These are phyloP conservation scores for Didymella pomorum DNA, from an alignment of 2,329 filamentous ascomycete genomes.

Conservation along the genomic window DNA sequence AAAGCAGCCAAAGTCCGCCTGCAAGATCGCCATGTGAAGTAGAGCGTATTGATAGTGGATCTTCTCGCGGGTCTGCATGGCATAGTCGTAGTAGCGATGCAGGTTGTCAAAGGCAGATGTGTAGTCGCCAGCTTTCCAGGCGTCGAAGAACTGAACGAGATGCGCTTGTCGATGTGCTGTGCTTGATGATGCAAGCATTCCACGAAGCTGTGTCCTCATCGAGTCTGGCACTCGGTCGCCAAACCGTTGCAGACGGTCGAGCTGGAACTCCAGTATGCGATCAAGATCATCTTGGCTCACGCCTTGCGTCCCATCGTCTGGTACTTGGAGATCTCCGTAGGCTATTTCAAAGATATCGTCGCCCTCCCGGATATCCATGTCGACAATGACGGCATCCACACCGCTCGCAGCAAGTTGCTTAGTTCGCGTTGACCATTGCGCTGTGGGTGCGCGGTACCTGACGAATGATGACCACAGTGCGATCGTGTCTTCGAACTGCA, in stretches of 20 bases:
- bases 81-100: slow-evolving; percentile 96
- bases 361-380: slow-evolving; percentile 63
- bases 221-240: slow-evolving; percentile 79
- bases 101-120: slow-evolving; percentile 88
- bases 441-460: slow-evolving; percentile 79
- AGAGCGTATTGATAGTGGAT: slow-evolving; percentile 94
- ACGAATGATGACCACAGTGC: slow-evolving; percentile 85
- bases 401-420: slow-evolving; percentile 42
- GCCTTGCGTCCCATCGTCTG: slow-evolving; percentile 50
- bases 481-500: slow-evolving; percentile 81
- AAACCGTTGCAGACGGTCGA: slow-evolving; percentile 86
- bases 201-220: slow-evolving; percentile 74
- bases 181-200: slow-evolving; percentile 71
- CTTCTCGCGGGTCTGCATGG: slow-evolving; percentile 83
- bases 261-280: slow-evolving; percentile 83
- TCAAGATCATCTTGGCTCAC: slow-evolving; percentile 83
- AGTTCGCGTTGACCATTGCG: slow-evolving; percentile 68
- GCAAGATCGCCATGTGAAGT: slow-evolving; percentile 89
- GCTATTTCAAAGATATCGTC: slow-evolving; percentile 60
- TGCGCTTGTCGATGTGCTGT: slow-evolving; percentile 77
- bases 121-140: slow-evolving; percentile 91
- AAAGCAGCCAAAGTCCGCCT: slow-evolving; percentile 93
- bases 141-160: slow-evolving; percentile 86
- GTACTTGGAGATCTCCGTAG: slow-evolving; percentile 58
- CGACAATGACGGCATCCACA: slow-evolving; percentile 69